Base-by-base conservation (phyloP, 73 alveolate genomes). In the Tetrahymena borealis region DNA sequence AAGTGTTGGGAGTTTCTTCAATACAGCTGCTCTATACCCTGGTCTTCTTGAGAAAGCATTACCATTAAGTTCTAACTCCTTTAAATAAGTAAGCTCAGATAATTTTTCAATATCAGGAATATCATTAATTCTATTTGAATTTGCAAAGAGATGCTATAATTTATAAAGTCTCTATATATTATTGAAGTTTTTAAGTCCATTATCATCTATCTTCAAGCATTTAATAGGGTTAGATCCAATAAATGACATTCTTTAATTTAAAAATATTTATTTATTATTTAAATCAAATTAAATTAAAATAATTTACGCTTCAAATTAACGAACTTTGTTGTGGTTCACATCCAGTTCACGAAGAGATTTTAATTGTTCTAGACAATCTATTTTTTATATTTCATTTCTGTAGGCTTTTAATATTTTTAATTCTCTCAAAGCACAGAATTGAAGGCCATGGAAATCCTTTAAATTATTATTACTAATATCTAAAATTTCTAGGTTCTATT, bases 41-140 rank as follows among this genome's bases (percentile, higher is more conserved):
- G 98, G 97, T 91, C 97, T 96, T 90, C 98, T 95, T 32, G 94
- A 40, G 38, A 97, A 91, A n/a, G 98, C 98, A 91, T 96, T 97
- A 42, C 94, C 94, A 8, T 93, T 38, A 15, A 97, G 90, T 16
- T 94, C 91, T 15, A 97, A 78, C 90, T 97, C 99, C 95, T 91
- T 91, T 15, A 97, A 78, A 78, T 92, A 78, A 11, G 96, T 94
- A 13, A 95, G 42, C n/a, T 94, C 96, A 13, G 79, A 78, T 33
- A 97, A 85, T 24, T 96, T 90, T 91, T 97, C 99, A 0, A 97
- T 91, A 24, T 97, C 99, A 92, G 97, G 95, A 40, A 96, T 79
- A 20, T 97, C 99, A 91, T 95, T 78, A 11, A 97, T 91, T 40
- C 99, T 95, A 91, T 97, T 97, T 36, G 96, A 93, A 35, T 43